A percentile compares a stretch with the other conserved stretches of the same genome.
These are phyloP conservation scores for Eucalyptus grandis DNA, from an alignment of 345 rosid species.

Conservation along the genomic window DNA sequence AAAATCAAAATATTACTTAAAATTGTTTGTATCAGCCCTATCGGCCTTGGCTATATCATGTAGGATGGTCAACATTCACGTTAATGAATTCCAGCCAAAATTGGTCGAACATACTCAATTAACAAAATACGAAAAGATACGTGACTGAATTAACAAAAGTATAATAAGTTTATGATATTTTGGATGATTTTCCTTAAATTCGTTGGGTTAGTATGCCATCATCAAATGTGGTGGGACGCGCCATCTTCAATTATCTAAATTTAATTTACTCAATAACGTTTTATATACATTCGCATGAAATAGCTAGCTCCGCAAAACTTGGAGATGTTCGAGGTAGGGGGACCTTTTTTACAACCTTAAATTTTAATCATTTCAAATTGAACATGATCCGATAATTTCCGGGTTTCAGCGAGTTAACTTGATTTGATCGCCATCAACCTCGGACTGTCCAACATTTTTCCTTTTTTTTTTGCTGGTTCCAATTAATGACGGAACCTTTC, in stretches of 20 bases:
- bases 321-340: not conserved
- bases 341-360: not conserved
- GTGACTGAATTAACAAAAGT: no score
- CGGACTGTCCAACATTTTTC: not conserved
- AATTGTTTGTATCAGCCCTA: no score
- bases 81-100: no score
- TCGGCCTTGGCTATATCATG: no score
- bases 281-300: not conserved
- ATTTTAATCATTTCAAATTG: not conserved
- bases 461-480: not conserved
- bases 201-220: no score
- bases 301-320: not conserved
- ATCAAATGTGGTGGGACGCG: no score
- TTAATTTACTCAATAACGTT: not conserved
- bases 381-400: not conserved
- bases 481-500: not conserved
- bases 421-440: not conserved
- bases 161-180: no score
- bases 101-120: no score
- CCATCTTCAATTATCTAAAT: not conserved
- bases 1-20: no score
- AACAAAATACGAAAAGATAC: no score
- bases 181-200: no score
- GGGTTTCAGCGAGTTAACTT: not conserved
- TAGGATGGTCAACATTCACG: accelerated